These are phyloP conservation scores for Uronychia setigera DNA, from an alignment of 73 alveolate genomes.

Conservation along the genomic window DNA sequence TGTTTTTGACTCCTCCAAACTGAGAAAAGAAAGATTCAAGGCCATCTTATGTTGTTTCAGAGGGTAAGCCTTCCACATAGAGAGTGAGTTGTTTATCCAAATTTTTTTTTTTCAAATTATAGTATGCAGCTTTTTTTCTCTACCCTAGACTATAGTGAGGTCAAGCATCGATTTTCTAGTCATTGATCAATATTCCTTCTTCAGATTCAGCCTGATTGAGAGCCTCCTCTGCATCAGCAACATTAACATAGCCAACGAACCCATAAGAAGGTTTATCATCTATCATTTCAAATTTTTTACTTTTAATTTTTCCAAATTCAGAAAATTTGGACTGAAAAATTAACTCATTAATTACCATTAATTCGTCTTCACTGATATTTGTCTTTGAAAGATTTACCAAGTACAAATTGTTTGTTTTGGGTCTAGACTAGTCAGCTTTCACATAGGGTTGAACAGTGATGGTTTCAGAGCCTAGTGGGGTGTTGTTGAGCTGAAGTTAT, in stretches of 20 bases:
- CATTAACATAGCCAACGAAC: constrained; percentile 76
- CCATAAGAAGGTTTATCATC: constrained; percentile 78
- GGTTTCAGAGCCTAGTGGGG: no score
- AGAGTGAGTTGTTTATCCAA: constrained; percentile 60
- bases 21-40: constrained; percentile 70
- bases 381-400: constrained; percentile 63
- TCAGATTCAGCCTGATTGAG: constrained; percentile 15
- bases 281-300: constrained; percentile 70
- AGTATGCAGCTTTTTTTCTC: constrained; percentile 27
- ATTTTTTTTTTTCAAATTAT: constrained; percentile 40
- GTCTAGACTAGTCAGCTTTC: constrained; percentile 9
- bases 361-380: constrained; percentile 69
- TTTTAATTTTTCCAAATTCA: constrained; percentile 76
- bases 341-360: constrained; percentile 48
- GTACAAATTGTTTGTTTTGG: constrained; percentile 66
- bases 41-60: constrained; percentile 73
- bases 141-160: constrained; percentile 20
- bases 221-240: constrained; percentile 78
- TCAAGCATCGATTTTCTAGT: constrained; percentile 28
- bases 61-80: constrained; percentile 86
- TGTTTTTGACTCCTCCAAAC: constrained; percentile 82
- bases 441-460: constrained; percentile 24
- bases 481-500: no score
- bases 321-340: constrained; percentile 71
- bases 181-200: constrained; percentile 6